Evolutionary conservation across 2,329 filamentous ascomycete genomes (phyloP), one percentile per base, ranked within the genome.

Genomic region (Cladobotryum mycophilum): DNA sequence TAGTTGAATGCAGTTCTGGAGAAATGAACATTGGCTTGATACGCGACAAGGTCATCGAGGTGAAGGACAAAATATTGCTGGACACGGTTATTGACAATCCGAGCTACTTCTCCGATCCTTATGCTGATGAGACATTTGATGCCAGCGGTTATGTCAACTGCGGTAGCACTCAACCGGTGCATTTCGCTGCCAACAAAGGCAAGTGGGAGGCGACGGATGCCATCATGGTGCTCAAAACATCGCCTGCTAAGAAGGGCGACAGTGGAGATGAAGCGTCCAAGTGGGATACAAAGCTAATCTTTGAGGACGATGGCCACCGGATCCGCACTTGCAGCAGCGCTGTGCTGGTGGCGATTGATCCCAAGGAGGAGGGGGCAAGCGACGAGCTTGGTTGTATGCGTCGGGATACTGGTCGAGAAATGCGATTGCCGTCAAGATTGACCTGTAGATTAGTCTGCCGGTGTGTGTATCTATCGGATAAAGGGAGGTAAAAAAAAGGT

Each of bases 321-420:
- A 65, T 84, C 22, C 67, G 79, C 11, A 72, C 68, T 5, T 72
- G 71, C 0, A 82, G 76, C 50, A 67, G 72, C 0, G 76, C 77
- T 0, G 71, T 82, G 0, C 51, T 84, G 41, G 69, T 84, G 1
- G 71, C 73, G 0, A 73, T 80, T 47, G 72, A 80, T 37, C 77
- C 78, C 0, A 58, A 60, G 13, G 57, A 66, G 12, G 71, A 74
- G 44, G 64, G 55, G 71, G 72, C 0, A 67, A 70, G 56, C 70
- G 74, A 15, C 70, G 72, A 53, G 81, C 73, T 0, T 81, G 78
- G 78, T 59, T 84, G 14, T 83, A 80, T 61, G 73, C 76, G 2
- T 79, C 79, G 0, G 80, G 81, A 0, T 79, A 81, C 49, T 53
- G 76, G 53, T 74, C 78, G 2, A 65, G 68, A 33, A 71, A 63